These are phyloP conservation scores for Echinosophora koreensis DNA, from an alignment of 306 rosid species.

Conservation along the genomic window DNA sequence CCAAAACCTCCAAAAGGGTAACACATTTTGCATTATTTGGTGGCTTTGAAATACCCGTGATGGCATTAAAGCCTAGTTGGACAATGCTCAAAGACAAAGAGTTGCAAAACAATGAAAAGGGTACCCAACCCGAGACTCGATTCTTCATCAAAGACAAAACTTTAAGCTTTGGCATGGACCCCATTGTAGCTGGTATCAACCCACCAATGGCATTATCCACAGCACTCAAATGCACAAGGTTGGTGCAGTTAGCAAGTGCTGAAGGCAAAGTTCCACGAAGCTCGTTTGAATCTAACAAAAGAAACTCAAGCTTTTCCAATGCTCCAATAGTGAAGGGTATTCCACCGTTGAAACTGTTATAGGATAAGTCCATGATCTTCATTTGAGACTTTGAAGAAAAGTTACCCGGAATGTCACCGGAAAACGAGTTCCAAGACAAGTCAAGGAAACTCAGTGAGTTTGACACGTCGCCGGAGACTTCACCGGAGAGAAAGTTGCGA, in stretches of 20 bases:
- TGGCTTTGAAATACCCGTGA: slow-evolving; percentile 75
- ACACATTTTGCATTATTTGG: slow-evolving; percentile 53
- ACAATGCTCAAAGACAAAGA: slow-evolving; percentile 58
- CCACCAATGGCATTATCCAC: slow-evolving; percentile 70
- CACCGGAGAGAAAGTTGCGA: slow-evolving; percentile 65
- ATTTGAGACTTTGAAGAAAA: slow-evolving; percentile 62
- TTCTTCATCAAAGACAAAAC: slow-evolving; percentile 73
- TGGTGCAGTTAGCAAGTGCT: slow-evolving; percentile 71
- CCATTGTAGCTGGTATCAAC: slow-evolving; percentile 69
- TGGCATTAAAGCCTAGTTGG: slow-evolving; percentile 62
- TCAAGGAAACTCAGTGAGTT: slow-evolving; percentile 63
- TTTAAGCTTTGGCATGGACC: slow-evolving; percentile 66
- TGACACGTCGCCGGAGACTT: slow-evolving; percentile 50
- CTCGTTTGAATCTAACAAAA: slow-evolving; percentile 67
- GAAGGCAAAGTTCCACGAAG: slow-evolving; percentile 77
- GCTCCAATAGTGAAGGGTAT: slow-evolving; percentile 63
- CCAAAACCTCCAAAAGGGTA: slow-evolving; percentile 61
- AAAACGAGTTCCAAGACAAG: slow-evolving; percentile 63
- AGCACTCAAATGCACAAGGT: slow-evolving; percentile 65
- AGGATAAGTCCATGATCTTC: slow-evolving; percentile 68
- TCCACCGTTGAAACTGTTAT: slow-evolving; percentile 66
- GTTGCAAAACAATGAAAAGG: slow-evolving; percentile 62
- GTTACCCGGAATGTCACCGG: slow-evolving; percentile 67
- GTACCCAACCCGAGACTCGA: slow-evolving; percentile 69
- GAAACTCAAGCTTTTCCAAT: slow-evolving; percentile 57